These are phyloP conservation scores for Maudiozyma humilis DNA, from an alignment of 1,139 yeast species.

Conservation along the genomic window DNA sequence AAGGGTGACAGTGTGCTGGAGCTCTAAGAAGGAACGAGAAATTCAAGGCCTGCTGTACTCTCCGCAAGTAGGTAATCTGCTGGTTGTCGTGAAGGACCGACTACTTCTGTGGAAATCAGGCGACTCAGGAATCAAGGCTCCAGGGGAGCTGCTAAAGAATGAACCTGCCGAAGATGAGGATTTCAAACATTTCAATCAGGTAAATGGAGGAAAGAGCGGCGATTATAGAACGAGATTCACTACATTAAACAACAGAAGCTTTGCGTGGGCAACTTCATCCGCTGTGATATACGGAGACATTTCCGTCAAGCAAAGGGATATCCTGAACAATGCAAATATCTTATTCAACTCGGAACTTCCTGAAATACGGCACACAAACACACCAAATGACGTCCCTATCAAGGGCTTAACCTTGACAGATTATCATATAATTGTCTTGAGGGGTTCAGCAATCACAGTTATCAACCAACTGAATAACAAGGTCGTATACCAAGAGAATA, in stretches of 20 bases:
- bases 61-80: slow-evolving; percentile 8
- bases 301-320: slow-evolving; percentile 11
- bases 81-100: slow-evolving; percentile 34
- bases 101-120: slow-evolving; percentile 35
- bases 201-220: not conserved
- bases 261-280: slow-evolving; percentile 41
- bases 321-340: slow-evolving; percentile 32
- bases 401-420: slow-evolving; percentile 41
- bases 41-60: slow-evolving; percentile 25
- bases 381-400: slow-evolving; percentile 16
- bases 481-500: slow-evolving; percentile 36
- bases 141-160: slow-evolving; percentile 14
- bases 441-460: slow-evolving; percentile 37
- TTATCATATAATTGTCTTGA: slow-evolving; percentile 44
- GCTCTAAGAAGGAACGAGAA: slow-evolving; percentile 3
- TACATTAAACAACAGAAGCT: slow-evolving; percentile 23
- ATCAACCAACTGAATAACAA: slow-evolving; percentile 46
- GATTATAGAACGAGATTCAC: slow-evolving; percentile 31
- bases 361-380: slow-evolving; percentile 8
- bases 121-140: slow-evolving; percentile 12
- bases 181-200: slow-evolving; percentile 29
- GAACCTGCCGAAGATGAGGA: slow-evolving; percentile 32
- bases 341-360: slow-evolving; percentile 37
- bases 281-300: slow-evolving; percentile 40
- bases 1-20: slow-evolving; percentile 1